Base-by-base conservation (phyloP, 2,329 filamentous ascomycete genomes). In the Alternaria ethzedia region DNA sequence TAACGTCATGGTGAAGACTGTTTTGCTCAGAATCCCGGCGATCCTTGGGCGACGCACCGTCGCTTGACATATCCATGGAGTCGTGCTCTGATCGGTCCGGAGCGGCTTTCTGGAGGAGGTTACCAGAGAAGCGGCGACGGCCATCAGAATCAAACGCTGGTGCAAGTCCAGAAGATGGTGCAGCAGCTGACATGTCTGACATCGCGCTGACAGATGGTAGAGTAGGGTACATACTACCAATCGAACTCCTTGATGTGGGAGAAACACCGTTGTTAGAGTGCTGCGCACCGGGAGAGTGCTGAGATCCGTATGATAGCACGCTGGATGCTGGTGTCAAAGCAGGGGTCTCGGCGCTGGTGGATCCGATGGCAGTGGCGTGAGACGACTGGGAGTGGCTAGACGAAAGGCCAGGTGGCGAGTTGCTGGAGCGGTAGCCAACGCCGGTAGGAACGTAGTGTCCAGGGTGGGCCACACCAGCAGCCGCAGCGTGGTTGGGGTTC, bases 401-500 rank as follows among this genome's bases (percentile, higher is more conserved):
- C 7, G 73, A 76, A 43, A 76, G 70, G 13, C 76, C 77, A 36
- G 84, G 83, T n/a, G 87, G 87, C 55, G 87, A 88, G 75, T 88
- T 82, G 70, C 86, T 88, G 9, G 85, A 82, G 56, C 87, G 85
- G 76, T 86, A 87, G 67, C 79, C 81, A 61, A 85, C 78, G 50
- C 81, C 81, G 52, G 81, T 80, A 64, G 86, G 85, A 17, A 88
- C 82, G 73, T 91, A 90, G 76, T 93, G 90, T 63, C 89, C 90
- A 54, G 91, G 89, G 66, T 94, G 89, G 72, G 92, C 91, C 62
- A 96, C 88, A 61, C 92, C 91, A 46, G 91, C 90, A 12, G 89
- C 89, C 3, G 93, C 92, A 30, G 93, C 90, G 54, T 94, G 90
- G 72, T 90, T 92, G 59, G 94, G 90, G 79, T 91, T 97, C 82